Conservation (phyloP, 2,329 filamentous ascomycete species). For the Neospermospora avenae region DNA sequence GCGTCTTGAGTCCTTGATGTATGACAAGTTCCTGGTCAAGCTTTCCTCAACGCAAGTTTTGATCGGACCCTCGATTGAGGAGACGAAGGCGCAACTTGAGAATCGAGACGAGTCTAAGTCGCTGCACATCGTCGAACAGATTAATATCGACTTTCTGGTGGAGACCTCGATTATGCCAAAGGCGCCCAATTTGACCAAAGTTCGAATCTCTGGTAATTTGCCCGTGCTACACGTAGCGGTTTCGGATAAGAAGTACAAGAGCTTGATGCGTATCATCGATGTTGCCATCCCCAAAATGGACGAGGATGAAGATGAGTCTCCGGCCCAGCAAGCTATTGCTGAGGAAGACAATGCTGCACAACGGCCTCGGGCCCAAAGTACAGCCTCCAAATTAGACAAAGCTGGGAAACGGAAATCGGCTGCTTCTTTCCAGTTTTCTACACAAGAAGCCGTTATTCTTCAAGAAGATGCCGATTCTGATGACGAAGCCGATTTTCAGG, state of each 20-base stretch:
- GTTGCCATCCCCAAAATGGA: conserved; percentile 87
- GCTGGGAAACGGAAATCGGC: conserved; percentile 56
- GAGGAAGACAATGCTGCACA: conserved; percentile 3
- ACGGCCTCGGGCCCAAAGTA: conserved; percentile 28
- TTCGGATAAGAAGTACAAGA: conserved; percentile 96
- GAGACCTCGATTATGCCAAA: conserved; percentile 97
- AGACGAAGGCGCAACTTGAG: conserved; percentile 78
- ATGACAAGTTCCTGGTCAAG: conserved; percentile 93
- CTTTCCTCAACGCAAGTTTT: conserved; percentile 92
- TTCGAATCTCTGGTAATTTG: conserved; percentile 86
- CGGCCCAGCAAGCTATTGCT: conserved; percentile 6
- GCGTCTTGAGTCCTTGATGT: conserved; percentile 88
- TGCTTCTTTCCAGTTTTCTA: conserved; percentile 70
- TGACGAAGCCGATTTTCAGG: conserved; percentile 62
- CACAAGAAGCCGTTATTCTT: conserved; percentile 73
- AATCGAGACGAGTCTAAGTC: conserved; percentile 64
- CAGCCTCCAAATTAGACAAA: conserved; percentile 41
- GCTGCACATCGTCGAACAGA: conserved; percentile 89
- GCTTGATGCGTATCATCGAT: conserved; percentile 91
- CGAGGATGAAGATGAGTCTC: conserved; percentile 45
- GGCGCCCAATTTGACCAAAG: conserved; percentile 85
- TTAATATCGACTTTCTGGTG: conserved; percentile 96
- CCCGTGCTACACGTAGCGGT: conserved; percentile 88
- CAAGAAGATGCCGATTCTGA: conserved; percentile 54
- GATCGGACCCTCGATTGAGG: conserved; percentile 89